Conservation (phyloP, 805 yeast species). For the Clavispora carvajalis region DNA sequence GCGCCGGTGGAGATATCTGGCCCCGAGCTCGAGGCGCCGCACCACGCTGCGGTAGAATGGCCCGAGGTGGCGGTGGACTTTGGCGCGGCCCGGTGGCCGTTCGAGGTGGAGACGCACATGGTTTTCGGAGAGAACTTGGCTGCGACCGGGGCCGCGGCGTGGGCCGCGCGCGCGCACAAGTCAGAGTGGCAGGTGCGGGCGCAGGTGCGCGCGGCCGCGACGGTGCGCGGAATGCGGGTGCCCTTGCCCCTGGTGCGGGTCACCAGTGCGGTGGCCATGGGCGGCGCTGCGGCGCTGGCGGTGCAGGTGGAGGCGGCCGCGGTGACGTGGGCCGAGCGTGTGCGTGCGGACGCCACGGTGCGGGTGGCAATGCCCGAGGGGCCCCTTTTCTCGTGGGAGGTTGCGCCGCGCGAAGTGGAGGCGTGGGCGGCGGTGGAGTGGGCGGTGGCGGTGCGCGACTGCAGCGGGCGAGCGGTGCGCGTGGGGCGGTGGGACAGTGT, state of each 20-base stretch:
- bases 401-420: not conserved
- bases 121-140: not conserved
- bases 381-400: not conserved
- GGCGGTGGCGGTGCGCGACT: not conserved
- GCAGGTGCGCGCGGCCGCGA: not conserved
- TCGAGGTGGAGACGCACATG: not conserved
- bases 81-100: not conserved
- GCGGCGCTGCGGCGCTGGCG: not conserved
- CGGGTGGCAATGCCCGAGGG: not conserved
- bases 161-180: not conserved
- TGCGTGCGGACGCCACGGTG: not conserved
- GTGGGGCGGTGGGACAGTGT: not conserved
- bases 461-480: not conserved
- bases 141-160: not conserved
- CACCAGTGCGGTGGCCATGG: not conserved
- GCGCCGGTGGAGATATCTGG: not conserved
- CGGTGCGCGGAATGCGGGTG: not conserved
- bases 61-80: not conserved
- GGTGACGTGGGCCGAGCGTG: not conserved
- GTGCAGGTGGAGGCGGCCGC: not conserved
- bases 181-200: not conserved
- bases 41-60: not conserved
- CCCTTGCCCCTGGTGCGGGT: not conserved
- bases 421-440: not conserved
- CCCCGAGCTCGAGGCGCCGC: not conserved